A percentile compares a stretch with the other conserved stretches of the same genome.
Evolutionary conservation across 2,329 filamentous ascomycete genomes (phyloP).

Genomic region (Coniochaeta sp.): DNA sequence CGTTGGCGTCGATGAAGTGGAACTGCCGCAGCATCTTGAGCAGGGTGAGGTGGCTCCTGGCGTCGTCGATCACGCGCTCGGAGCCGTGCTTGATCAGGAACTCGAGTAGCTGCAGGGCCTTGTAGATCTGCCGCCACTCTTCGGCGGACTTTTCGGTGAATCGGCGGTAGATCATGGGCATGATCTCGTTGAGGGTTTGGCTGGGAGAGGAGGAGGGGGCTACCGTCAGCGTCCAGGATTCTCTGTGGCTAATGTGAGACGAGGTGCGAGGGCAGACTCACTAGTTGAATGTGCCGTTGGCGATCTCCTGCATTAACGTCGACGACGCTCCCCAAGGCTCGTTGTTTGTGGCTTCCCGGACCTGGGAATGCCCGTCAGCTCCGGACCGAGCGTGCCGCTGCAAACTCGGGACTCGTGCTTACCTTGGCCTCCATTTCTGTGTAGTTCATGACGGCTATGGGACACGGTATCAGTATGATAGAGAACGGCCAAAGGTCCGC

Average conservation of each 20-base stretch:
- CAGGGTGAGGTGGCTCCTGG: slow-evolving; percentile 86
- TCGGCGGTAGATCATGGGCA: slow-evolving; percentile 99
- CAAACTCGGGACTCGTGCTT: background rate
- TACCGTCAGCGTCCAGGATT: background rate
- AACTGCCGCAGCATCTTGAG: slow-evolving; percentile 98
- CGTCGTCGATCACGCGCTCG: slow-evolving; percentile 94
- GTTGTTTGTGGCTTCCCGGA: slow-evolving; percentile 97
- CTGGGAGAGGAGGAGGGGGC: slow-evolving; percentile 34
- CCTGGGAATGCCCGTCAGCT: slow-evolving; percentile 38
- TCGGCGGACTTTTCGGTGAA: slow-evolving; percentile 98
- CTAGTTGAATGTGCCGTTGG: slow-evolving; percentile 98
- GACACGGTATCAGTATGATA: slow-evolving; percentile 17
- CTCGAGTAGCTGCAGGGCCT: slow-evolving; percentile 91
- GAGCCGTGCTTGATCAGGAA: slow-evolving; percentile 96
- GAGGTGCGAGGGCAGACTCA: slow-evolving; percentile 39
- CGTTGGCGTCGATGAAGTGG: slow-evolving; percentile 91
- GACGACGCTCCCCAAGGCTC: slow-evolving; percentile 90
- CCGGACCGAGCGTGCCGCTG: slow-evolving; percentile 6
- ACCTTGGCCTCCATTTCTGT: slow-evolving; percentile 83
- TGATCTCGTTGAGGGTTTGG: slow-evolving; percentile 96
- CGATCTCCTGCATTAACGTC: slow-evolving; percentile 93
- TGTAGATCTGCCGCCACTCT: slow-evolving; percentile 99
- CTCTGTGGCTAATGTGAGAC: background rate
- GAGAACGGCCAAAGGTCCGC: background rate
- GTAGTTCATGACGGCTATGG: slow-evolving; percentile 89